Evolutionary conservation across 2,329 filamentous ascomycete species (phyloP).

Genomic region (Talaromyces marneffei): DNA sequence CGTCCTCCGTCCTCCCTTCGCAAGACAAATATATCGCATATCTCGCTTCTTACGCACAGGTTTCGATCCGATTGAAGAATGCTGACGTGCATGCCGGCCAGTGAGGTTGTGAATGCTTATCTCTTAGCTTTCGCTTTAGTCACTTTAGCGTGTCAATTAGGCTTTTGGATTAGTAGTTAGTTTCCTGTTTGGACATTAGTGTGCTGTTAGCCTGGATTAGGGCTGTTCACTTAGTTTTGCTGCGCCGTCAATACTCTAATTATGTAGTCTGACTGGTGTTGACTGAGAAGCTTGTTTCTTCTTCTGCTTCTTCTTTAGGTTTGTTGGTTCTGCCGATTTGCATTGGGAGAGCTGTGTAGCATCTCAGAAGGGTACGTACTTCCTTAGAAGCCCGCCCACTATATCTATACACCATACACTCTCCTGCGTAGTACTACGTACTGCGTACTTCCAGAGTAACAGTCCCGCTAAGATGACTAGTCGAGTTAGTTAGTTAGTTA

Average conservation of each 20-base stretch:
- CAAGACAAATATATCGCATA: not conserved
- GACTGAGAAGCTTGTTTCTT: not conserved
- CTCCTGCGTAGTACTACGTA: too few species aligned
- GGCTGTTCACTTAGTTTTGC: not conserved
- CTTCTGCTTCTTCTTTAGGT: not conserved
- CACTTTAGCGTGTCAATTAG: not conserved
- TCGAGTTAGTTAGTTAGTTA: too few species aligned
- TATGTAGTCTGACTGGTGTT: not conserved
- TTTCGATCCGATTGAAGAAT: not conserved
- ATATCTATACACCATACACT: not conserved
- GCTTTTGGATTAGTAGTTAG: not conserved
- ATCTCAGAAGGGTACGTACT: not conserved
- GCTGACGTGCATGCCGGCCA: not conserved
- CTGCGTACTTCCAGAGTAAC: not conserved
- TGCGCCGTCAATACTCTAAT: not conserved
- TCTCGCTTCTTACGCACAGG: not conserved
- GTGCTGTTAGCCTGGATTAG: not conserved
- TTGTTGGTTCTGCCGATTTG: not conserved
- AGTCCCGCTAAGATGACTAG: not conserved
- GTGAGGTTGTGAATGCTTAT: constrained; percentile 6
- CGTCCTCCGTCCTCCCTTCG: too few species aligned
- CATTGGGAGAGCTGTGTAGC: not conserved
- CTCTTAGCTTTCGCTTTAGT: not conserved
- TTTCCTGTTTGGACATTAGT: not conserved
- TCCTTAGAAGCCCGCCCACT: not conserved